A percentile compares a stretch with the other conserved stretches of the same genome.
Conservation (phyloP, 225 moss, liverwort and hornwort genomes). For the Asterella californica region DNA sequence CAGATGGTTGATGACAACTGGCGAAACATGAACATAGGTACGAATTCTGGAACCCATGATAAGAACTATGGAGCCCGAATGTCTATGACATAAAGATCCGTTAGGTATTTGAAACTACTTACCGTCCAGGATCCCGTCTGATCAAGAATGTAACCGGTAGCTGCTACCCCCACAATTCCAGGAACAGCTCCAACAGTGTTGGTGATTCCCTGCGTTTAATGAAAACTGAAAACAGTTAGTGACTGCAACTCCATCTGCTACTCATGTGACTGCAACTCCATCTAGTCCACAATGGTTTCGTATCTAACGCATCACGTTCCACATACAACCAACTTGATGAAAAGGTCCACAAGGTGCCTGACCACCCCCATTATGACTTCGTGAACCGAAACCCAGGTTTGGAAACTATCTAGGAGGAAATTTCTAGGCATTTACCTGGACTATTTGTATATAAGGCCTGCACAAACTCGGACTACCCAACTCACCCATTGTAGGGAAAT, state of each 20-base stretch:
- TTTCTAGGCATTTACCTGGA: no score
- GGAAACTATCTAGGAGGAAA: no score
- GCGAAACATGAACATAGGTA: not conserved
- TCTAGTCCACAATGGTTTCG: not conserved
- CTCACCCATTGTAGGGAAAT: no score
- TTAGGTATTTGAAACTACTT: slow-evolving; percentile 28
- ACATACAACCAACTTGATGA: not conserved
- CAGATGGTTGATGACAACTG: not conserved
- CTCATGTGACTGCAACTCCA: not conserved
- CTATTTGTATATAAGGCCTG: no score
- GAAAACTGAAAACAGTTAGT: not conserved
- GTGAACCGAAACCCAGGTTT: no score
- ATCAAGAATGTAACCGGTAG: slow-evolving; percentile 81
- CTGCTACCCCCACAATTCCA: slow-evolving; percentile 81
- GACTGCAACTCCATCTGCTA: not conserved
- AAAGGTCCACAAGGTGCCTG: not conserved
- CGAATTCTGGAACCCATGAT: not conserved
- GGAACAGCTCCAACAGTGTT: slow-evolving; percentile 84
- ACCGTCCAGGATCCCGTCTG: slow-evolving; percentile 89
- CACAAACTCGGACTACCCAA: no score
- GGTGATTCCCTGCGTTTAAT: slow-evolving; percentile 73
- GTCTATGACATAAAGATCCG: not conserved
- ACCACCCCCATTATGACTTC: not conserved
- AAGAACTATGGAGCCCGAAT: not conserved
- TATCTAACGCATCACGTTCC: not conserved